A percentile compares a stretch with the other conserved stretches of the same genome.
Conservation (phyloP, 352 stramenopile species). For the Lagenidium sp. region DNA sequence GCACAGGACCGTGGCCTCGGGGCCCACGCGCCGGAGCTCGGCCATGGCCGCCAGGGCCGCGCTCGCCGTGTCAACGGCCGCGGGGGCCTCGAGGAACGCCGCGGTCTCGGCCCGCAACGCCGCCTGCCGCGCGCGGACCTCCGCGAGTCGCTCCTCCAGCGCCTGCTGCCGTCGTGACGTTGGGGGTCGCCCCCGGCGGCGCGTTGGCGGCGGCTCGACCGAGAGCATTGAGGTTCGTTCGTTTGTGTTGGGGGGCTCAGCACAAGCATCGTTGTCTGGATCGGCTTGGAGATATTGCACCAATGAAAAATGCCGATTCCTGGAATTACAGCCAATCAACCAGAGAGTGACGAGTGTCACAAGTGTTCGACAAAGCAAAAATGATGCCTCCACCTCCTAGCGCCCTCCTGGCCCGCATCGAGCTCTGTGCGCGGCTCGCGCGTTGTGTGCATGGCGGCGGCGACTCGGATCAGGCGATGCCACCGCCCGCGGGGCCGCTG, state of each 20-base stretch:
- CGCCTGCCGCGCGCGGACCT: constrained; percentile 35
- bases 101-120: constrained; percentile 19
- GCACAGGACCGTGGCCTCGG: constrained; percentile 61
- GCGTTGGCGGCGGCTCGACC: background rate
- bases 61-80: no score
- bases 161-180: constrained; percentile 34
- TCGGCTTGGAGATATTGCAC: no score
- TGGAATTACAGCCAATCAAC: constrained; percentile 12
- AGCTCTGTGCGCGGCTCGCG: constrained; percentile 58
- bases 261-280: no score
- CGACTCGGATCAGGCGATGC: background rate
- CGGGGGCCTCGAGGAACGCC: constrained; percentile 32
- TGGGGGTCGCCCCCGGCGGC: constrained; percentile 7
- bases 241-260: no score
- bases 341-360: no score
- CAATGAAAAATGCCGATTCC: background rate
- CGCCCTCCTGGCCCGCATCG: constrained; percentile 38
- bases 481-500: background rate
- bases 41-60: constrained; percentile 34
- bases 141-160: constrained; percentile 44
- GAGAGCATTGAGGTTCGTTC: no score
- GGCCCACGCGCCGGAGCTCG: constrained; percentile 45
- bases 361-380: no score
- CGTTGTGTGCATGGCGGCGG: background rate
- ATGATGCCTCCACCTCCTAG: no score